A percentile compares a stretch with the other conserved stretches of the same genome.
phyloP scores from a whole-genome alignment of 2,329 filamentous ascomycete species.

The Botrytis deweyae region DNA sequence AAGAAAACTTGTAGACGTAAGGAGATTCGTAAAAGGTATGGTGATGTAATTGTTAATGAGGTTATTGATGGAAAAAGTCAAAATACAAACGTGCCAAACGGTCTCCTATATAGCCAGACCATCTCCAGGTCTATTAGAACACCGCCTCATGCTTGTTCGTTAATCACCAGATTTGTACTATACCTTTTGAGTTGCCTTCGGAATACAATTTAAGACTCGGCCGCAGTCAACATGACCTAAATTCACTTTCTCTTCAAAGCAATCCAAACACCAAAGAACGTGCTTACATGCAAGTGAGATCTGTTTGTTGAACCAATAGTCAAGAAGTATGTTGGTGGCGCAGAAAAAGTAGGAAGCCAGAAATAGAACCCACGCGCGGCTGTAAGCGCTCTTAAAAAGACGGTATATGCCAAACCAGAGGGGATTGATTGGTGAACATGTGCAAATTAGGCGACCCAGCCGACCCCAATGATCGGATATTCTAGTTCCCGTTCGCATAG shows the following conservation, averaged over 20 bases:
- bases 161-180: neutral
- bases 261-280: neutral
- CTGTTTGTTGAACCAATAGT: neutral
- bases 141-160: neutral
- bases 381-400: slow-evolving; percentile 8
- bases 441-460: neutral
- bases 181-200: neutral
- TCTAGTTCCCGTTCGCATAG: neutral
- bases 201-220: neutral
- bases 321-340: neutral
- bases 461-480: neutral
- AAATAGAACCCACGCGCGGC: slow-evolving; percentile 15
- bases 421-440: neutral
- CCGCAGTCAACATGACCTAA: neutral
- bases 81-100: neutral
- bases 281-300: neutral
- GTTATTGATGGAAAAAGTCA: neutral
- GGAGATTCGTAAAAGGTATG: neutral
- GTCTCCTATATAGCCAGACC: slow-evolving; percentile 6
- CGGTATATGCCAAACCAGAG: neutral
- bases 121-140: neutral
- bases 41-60: neutral
- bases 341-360: neutral
- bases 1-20: neutral
- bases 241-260: neutral